Evolutionary conservation across 2,329 filamentous ascomycete species (phyloP), one percentile per base, ranked within the genome.

Genomic region (Monosporascus sp.): DNA sequence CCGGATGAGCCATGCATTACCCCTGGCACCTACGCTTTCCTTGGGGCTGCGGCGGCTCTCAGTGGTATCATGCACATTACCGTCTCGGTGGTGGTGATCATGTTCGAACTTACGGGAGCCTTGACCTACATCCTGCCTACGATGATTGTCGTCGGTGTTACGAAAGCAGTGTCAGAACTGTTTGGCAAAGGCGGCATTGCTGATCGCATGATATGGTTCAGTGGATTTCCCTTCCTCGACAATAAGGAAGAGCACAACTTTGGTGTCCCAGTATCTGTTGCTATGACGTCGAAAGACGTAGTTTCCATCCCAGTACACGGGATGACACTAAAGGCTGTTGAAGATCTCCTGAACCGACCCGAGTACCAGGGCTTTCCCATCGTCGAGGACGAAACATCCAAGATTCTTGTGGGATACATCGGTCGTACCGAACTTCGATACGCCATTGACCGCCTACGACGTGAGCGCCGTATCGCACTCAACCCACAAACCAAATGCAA

Each of bases 21-120:
- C 0, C 94, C 94, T 0, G 94, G 94, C 9, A 97, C 94, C 1
- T 99, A 99, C 67, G 94, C 94, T 7, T 96, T 99, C 62, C 79
- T 99, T 0, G 94, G 94, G 43, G 94, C 94, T 5, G 94, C 86
- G 0, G 93, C 94, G 2, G 90, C 94, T 0, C 78, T 99, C 24
- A 93, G 89, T 68, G 94, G 94, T 9, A 97, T 97, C 66, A 99
- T 97, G 93, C 94, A 97, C 70, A 89, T 99, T 58, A 97, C 93
- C 0, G 86, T 99, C 17, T 95, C 92, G 0, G 91, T 99, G 9
- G 93, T 97, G 2, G 94, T 99, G 65, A 99, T 99, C 70, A 97
- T 99, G 94, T 97, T 97, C 66, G 94, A 99, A 72, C 80, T 99
- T 48, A 99, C 94, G 0, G 94, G 94, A n/a, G 94, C 94, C 7